A percentile compares a stretch with the other conserved stretches of the same genome.
Evolutionary conservation across 495 filamentous ascomycete species (phyloP).

Genomic region (Podospora appendiculata): DNA sequence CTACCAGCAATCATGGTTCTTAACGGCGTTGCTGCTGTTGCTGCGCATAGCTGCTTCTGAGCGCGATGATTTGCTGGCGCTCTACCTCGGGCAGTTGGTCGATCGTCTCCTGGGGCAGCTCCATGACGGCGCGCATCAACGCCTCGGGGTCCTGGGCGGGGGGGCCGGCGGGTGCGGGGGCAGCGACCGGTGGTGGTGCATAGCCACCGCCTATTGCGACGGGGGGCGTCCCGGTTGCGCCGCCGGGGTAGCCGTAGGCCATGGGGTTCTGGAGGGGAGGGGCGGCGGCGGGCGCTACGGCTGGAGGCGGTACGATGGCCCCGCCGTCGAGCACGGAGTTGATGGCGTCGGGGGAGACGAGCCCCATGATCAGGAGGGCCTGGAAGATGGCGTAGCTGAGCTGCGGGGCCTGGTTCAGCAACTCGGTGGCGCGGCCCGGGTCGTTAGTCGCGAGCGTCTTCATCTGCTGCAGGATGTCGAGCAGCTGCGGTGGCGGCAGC

Average conservation of each 20-base stretch:
- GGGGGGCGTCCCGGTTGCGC: conserved; percentile 50
- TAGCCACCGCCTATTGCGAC: conserved; percentile 27
- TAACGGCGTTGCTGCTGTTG: conserved; percentile 3
- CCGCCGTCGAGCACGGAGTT: conserved; percentile 38
- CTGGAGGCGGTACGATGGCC: conserved; percentile 7
- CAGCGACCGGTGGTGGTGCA: conserved; percentile 28
- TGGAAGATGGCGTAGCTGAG: conserved; percentile 96
- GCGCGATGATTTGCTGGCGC: conserved; percentile 65
- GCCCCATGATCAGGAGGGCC: conserved; percentile 81
- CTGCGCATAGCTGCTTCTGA: conserved; percentile 31
- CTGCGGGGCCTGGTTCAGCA: conserved; percentile 84
- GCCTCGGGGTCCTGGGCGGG: conserved; percentile 51
- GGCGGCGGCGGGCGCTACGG: conserved; percentile 7
- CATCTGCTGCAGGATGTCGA: conserved; percentile 93
- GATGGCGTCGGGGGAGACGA: conserved; percentile 62
- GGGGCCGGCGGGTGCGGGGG: conserved; percentile 29
- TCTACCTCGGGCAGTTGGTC: conserved; percentile 66
- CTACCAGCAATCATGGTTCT: background rate
- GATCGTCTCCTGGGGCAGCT: conserved; percentile 42
- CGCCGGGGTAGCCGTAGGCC: conserved; percentile 47
- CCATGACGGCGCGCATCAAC: conserved; percentile 43
- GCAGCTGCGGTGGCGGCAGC: conserved; percentile 78
- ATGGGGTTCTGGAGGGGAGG: conserved; percentile 9
- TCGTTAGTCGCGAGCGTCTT: conserved; percentile 76
- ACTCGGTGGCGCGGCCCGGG: conserved; percentile 75